Base-by-base conservation (phyloP, 2,329 filamentous ascomycete species). In the Aspergillus uvarum region DNA sequence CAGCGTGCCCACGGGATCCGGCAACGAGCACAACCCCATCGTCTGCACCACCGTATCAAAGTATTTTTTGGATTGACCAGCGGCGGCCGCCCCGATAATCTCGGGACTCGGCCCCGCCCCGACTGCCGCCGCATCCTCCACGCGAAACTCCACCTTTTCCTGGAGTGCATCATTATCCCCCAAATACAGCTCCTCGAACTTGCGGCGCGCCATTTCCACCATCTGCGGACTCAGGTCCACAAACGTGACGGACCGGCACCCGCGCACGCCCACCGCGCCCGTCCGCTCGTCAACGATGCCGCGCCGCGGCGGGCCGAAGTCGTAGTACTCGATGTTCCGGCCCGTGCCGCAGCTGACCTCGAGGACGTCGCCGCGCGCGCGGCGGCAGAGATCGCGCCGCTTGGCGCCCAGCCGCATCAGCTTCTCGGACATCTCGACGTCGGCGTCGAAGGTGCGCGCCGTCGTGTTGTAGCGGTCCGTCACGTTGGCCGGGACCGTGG, bases 341-440 rank as follows among this genome's bases (percentile, higher is more conserved):
- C 81, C 81, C 1, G 81, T 83, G n/a, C 81, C 80, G 47, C 76
- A 80, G 61, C 77, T 79, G 44, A 82, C 79, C 67, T 83, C 81
- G 5, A 82, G 72, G 7, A 82, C 79, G 62, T 82, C 66, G 1
- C 81, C 81, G 21, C 73, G 69, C 3, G 80, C 80, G 59, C 73
- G 70, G 7, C 68, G 65, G n/a, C 78, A 70, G 2, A 83, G 70
- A 42, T 76, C 72, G 26, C 70, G 70, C n/a, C 81, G 74, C 61
- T 77, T 76, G 38, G 64, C 64, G 19, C 73, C 73, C 56, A 82
- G 56, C 1, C 77, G 67, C 74, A 79, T 80, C 2, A 77, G 65
- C 57, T 69, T 74, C 65, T 82, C 80, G 1, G 74, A 74, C 54
- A 76, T 63, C 21, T 79, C 77, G 35, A 82, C 78, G 54, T 80